These are phyloP conservation scores for Suzukiozyma palmioleophila DNA, from an alignment of 1,139 yeast species.

Conservation along the genomic window DNA sequence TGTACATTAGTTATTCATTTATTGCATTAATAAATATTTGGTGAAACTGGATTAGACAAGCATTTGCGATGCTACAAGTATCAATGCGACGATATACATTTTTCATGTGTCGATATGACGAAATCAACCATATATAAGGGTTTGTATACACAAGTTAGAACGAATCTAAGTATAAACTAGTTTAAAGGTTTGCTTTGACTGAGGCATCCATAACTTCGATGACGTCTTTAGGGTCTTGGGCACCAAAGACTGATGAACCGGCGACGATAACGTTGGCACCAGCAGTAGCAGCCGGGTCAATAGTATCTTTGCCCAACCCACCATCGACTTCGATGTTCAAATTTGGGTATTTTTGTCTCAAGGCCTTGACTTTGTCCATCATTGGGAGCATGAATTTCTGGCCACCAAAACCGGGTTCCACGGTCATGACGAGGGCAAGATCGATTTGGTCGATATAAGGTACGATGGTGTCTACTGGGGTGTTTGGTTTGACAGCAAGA, in stretches of 20 bases:
- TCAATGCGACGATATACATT: too few species aligned
- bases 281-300: slow-evolving; percentile 81
- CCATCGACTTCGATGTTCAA: slow-evolving; percentile 96
- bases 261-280: slow-evolving; percentile 99
- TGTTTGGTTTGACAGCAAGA: slow-evolving; percentile 91
- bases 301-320: slow-evolving; percentile 83
- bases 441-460: slow-evolving; percentile 77
- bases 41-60: too few species aligned
- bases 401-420: slow-evolving; percentile 98
- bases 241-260: slow-evolving; percentile 90
- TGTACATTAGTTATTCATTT: slow-evolving; percentile 3
- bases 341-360: slow-evolving; percentile 70
- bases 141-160: too few species aligned
- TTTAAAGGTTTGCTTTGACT: slow-evolving; percentile 31
- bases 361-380: slow-evolving; percentile 89
- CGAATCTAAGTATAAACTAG: too few species aligned
- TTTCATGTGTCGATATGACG: too few species aligned
- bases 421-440: slow-evolving; percentile 96
- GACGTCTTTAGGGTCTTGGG: slow-evolving; percentile 70
- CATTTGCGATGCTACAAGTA: too few species aligned
- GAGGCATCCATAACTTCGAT: slow-evolving; percentile 61
- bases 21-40: too few species aligned
- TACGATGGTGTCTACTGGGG: slow-evolving; percentile 79
- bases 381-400: slow-evolving; percentile 91
- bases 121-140: too few species aligned